Percentiles rank a stretch among this genome's conserved stretches.
phyloP scores from a whole-genome alignment of 805 yeast genomes.

The Candida morakotiae region DNA sequence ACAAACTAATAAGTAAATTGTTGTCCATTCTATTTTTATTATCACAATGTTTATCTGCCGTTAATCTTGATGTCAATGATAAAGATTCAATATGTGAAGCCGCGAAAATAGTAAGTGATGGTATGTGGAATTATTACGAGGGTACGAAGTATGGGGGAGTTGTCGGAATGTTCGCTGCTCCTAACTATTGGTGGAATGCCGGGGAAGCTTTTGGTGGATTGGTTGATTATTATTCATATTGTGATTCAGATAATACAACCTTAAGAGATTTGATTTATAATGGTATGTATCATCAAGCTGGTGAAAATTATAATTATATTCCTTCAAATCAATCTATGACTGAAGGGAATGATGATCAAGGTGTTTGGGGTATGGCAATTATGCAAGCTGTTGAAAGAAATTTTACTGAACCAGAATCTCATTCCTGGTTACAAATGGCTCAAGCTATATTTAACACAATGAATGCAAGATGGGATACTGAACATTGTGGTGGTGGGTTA shows the following conservation, averaged over 20 bases:
- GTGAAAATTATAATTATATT: constrained; percentile 37
- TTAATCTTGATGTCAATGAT: constrained; percentile 36
- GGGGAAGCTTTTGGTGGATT: constrained; percentile 50
- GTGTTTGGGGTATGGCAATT: constrained; percentile 48
- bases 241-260: constrained; percentile 30
- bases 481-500: constrained; percentile 78
- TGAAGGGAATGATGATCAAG: constrained; percentile 51
- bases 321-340: constrained; percentile 45
- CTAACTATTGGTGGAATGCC: constrained; percentile 53
- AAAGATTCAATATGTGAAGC: constrained; percentile 40
- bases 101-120: constrained; percentile 29
- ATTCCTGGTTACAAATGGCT: constrained; percentile 78
- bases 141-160: constrained; percentile 41
- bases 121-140: constrained; percentile 43
- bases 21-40: background rate
- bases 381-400: constrained; percentile 46
- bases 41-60: constrained; percentile 10
- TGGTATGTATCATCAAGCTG: constrained; percentile 43
- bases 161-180: constrained; percentile 42
- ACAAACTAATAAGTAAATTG: background rate
- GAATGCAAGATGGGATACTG: constrained; percentile 82
- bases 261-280: constrained; percentile 25
- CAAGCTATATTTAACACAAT: constrained; percentile 91
- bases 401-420: constrained; percentile 50
- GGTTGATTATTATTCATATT: constrained; percentile 35